Conservation (phyloP, 148 eudicot species). For the Dianthus caryophyllus region DNA sequence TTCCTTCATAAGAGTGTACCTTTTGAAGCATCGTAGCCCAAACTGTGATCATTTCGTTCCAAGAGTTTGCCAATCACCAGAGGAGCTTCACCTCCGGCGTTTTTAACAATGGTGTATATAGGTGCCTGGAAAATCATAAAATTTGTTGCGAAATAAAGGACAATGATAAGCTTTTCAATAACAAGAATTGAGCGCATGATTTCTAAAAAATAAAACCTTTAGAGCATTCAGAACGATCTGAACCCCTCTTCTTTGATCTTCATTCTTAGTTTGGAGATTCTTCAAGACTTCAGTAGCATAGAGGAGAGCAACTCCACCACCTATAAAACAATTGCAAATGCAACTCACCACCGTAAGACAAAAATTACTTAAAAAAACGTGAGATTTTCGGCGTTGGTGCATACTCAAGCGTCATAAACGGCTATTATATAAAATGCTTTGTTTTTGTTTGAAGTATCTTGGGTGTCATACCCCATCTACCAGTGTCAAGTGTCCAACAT, state of each 20-base stretch:
- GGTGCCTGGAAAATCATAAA: conserved; percentile 52
- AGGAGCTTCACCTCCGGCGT: conserved; percentile 86
- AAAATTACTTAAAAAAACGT: no score
- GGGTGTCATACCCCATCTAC: no score
- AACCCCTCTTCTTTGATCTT: conserved; percentile 82
- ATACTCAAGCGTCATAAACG: no score
- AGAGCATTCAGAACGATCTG: conserved; percentile 79
- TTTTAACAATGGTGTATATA: conserved; percentile 64
- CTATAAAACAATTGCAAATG: conserved; percentile 27
- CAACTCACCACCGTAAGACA: no score
- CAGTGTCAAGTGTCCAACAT: not conserved
- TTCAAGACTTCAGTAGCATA: conserved; percentile 71
- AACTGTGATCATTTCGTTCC: conserved; percentile 67
- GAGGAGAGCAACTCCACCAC: conserved; percentile 95
- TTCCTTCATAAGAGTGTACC: conserved; percentile 36
- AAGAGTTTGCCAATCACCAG: conserved; percentile 77
- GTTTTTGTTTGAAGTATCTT: no score
- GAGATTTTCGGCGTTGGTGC: no score
- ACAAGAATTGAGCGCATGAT: not conserved
- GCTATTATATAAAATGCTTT: no score
- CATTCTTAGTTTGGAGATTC: conserved; percentile 57
- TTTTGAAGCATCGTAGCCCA: conserved; percentile 90
- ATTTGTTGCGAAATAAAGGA: not conserved
- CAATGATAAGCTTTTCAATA: not conserved
- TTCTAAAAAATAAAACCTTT: conserved; percentile 47